These are phyloP conservation scores for Zanthoxylum bungeanum DNA, from an alignment of 345 rosid species.

Conservation along the genomic window DNA sequence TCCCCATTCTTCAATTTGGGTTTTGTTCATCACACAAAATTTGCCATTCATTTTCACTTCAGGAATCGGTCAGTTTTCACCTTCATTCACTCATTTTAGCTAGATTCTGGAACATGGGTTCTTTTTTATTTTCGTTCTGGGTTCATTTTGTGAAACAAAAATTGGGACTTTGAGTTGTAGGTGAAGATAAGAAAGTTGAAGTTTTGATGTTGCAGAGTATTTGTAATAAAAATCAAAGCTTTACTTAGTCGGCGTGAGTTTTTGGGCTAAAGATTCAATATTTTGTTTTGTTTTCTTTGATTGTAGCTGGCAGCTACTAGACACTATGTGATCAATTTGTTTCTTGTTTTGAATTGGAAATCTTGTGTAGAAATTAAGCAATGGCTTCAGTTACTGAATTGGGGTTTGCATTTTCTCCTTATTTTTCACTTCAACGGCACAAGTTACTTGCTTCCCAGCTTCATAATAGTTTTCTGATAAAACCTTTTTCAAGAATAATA, in stretches of 20 bases:
- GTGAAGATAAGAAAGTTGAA: neutral
- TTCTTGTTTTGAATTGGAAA: neutral
- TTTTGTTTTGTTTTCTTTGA: neutral
- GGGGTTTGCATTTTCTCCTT: conserved; percentile 24
- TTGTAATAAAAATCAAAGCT: neutral
- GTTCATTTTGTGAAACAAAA: neutral
- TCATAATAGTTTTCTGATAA: neutral
- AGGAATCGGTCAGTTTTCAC: neutral
- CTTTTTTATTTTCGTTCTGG: conserved; percentile 1
- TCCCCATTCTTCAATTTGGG: neutral
- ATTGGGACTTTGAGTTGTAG: neutral
- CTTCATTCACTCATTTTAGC: neutral
- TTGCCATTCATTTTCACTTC: neutral
- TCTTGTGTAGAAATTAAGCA: neutral
- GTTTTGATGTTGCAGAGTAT: neutral
- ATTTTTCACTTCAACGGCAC: conserved; percentile 22
- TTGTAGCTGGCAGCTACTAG: neutral
- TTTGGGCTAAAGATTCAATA: neutral
- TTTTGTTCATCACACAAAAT: neutral
- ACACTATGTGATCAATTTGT: neutral
- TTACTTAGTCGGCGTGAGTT: conserved; percentile 2
- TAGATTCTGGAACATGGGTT: neutral
- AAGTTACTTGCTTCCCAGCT: conserved; percentile 18
- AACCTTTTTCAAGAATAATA: conserved; percentile 26
- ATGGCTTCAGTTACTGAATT: conserved; percentile 51